Evolutionary conservation across 805 yeast species (phyloP), one percentile per base, ranked within the genome.

Genomic region (Yarrowia hollandica): DNA sequence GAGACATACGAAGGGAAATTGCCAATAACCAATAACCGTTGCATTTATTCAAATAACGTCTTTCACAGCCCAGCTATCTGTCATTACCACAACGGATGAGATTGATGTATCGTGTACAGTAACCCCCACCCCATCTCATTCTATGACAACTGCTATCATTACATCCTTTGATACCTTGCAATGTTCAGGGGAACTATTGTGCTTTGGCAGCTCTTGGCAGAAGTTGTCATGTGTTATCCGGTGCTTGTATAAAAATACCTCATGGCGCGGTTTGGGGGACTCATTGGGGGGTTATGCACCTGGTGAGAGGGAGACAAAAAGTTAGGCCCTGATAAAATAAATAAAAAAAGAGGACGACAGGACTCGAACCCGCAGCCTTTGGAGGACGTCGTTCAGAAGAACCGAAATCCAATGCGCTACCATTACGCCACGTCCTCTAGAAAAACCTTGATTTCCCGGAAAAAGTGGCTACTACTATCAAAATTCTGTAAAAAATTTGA

Each of bases 1-100:
- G 33, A 41, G 48, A 41, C 48, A 41, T 41, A 41, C 48, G 48
- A 41, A n/a, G n/a, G n/a, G n/a, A n/a, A n/a, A n/a, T n/a, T n/a
- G n/a, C n/a, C n/a, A n/a, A n/a, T n/a, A n/a, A 9, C 22, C 22
- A 23, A 41, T 25, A 8, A 16, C 48, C 48, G 48, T 41, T 41
- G 48, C 9, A 14, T 25, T 8, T 12, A 21, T 15, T 4, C 11
- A 7, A 39, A n/a, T n/a, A n/a, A n/a, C n/a, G n/a, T n/a, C n/a
- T n/a, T n/a, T n/a, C n/a, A n/a, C n/a, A n/a, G n/a, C n/a, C n/a
- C n/a, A n/a, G 19, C 38, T 31, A 31, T n/a, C 21, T 16, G 10
- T 16, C 12, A n/a, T n/a, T n/a, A n/a, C n/a, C n/a, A n/a, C n/a
- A n/a, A n/a, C n/a, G n/a, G n/a, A n/a, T n/a, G n/a, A n/a, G n/a